Evolutionary conservation across 2,329 filamentous ascomycete species (phyloP), one percentile per base, ranked within the genome.

Genomic region (Didymella keratinophila): DNA sequence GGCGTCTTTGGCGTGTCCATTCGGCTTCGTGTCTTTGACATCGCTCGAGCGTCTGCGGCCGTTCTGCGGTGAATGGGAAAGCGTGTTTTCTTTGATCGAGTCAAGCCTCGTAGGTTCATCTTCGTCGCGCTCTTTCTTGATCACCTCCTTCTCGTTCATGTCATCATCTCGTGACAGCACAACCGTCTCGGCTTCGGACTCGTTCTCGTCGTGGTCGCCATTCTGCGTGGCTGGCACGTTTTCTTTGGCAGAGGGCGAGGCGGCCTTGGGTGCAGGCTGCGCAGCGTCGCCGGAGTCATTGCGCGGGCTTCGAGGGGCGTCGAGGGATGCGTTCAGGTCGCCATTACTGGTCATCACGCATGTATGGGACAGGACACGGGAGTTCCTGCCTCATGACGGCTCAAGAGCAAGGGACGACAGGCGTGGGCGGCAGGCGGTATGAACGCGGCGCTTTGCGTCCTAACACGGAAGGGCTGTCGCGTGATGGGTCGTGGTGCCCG

Each of bases 101-200:
- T 66, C 64, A 62, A 70, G 62, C 12, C 55, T 64, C 16, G 59
- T 55, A n/a, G 62, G 62, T 41, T 68, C 61, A 52, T 71, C 63
- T 44, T 69, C 64, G 58, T 74, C 70, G 64, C 72, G 71, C 68
- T 78, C 77, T 25, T 69, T 73, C 69, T 78, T 79, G 70, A 78
- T 76, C 62, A 70, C 58, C 68, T 77, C 77, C 61, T 72, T 75
- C 61, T 76, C 73, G 53, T 74, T 72, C 34, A 72, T 66, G 53
- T 74, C 72, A 65, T 81, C 77, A 60, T 79, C 75, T 30, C 78
- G 74, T 47, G 67, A 61, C 47, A 81, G 74, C 36, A 82, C 79
- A 57, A 82, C 77, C 30, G 81, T 83, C 71, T 83, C 81, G 50
- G 81, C 81, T 70, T 83, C 81, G 16, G 80, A 82, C 63, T 81